Evolutionary conservation across 768 basidiomycete species (phyloP), one percentile per base, ranked within the genome.

Genomic region (Kockovaella imperatae): DNA sequence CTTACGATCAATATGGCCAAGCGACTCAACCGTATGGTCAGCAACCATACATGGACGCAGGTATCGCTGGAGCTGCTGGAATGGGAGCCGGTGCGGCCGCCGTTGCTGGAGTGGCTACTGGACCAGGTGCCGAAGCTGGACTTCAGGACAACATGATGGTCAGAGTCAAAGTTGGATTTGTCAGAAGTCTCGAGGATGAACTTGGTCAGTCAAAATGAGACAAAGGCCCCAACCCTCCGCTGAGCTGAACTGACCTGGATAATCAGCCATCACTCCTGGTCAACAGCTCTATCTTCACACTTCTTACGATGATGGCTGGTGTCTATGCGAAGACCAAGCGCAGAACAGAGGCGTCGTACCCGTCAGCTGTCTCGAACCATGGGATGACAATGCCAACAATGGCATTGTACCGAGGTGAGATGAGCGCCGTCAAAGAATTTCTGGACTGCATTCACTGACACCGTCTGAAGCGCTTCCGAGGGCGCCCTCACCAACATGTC

Each of bases 221-320:
- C 5, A 24, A 39, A 47, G 14, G 45, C 8, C 35, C 21, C 10
- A n/a, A 5, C 4, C 6, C 20, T 13, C 18, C n/a, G 24, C 17
- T 13, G 17, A 21, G 31, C 13, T 8, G n/a, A 18, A 47, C 50
- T 57, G 52, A 60, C 46, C 5, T 32, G 10, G 24, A 6, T 35
- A 28, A 10, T 26, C 49, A 67, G 69, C 63, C 15, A 67, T 70
- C 49, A 47, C 54, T 0, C 67, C 66, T 6, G 62, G 57, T 17
- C 67, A 70, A 45, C 62, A 64, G 38, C 58, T 70, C 32, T 65
- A 56, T 47, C 60, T 70, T 3, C 63, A 68, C 51, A 60, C 51
- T 23, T 58, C 56, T 24, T 70, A 70, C 54, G 69, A 70, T 47
- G 69, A 70, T 50, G 69, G 69, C 3, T 70, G 69, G 69, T 57